Conservation (phyloP, 345 rosid species). For the Citrus glauca region DNA sequence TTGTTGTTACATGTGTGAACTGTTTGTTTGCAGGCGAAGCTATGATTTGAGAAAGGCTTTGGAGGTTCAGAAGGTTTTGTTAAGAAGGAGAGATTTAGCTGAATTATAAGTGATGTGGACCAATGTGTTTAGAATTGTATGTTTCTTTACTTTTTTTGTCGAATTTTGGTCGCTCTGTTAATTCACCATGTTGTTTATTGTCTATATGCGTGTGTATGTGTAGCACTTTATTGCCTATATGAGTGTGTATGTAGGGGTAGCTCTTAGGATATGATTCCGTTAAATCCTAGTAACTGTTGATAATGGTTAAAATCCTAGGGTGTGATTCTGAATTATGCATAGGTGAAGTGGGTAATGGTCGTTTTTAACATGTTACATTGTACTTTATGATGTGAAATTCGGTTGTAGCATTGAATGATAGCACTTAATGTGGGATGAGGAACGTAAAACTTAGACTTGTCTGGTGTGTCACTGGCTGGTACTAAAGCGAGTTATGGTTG, state of each 20-base stretch:
- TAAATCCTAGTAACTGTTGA: too few species aligned
- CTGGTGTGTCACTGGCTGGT: background rate
- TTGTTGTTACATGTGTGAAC: background rate
- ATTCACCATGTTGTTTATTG: background rate
- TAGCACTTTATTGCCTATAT: too few species aligned
- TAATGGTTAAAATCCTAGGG: too few species aligned
- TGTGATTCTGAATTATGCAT: too few species aligned
- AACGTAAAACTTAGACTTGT: background rate
- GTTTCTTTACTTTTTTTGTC: slow-evolving; percentile 13
- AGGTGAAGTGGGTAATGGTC: too few species aligned
- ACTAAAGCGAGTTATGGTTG: background rate
- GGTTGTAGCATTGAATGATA: background rate
- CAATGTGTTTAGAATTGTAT: slow-evolving; percentile 78
- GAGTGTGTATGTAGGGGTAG: background rate
- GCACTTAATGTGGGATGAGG: background rate
- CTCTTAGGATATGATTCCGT: background rate
- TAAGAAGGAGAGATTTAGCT: slow-evolving; percentile 3
- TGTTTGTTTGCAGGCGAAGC: slow-evolving; percentile 6
- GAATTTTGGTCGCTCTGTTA: background rate
- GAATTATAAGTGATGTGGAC: slow-evolving; percentile 66
- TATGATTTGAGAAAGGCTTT: background rate
- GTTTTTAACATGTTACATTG: too few species aligned
- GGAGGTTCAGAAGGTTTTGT: slow-evolving; percentile 9
- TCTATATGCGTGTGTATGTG: background rate
- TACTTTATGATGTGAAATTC: background rate